Base-by-base conservation (phyloP, 2,329 filamentous ascomycete genomes). In the Elsinoe ampelina region DNA sequence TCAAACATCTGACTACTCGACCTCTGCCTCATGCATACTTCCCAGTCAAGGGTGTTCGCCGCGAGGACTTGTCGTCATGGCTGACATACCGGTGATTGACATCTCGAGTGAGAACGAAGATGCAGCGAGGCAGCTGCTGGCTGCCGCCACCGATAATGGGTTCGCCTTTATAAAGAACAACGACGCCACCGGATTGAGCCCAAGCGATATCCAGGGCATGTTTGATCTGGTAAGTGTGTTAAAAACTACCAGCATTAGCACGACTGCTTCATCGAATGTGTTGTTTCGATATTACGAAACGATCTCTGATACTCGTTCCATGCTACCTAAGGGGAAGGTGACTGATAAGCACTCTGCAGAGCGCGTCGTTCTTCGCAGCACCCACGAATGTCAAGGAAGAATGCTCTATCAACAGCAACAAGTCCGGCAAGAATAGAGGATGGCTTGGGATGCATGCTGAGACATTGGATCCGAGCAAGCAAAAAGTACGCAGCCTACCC, bases 381-480 rank as follows among this genome's bases (percentile, higher is more conserved):
- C 83, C 89, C 0, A 57, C 77, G 0, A 80, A 84, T 59, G 85
- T 90, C 61, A 96, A 95, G 70, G 74, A 83, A 59, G 73, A 76
- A 65, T 95, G 85, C 66, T 80, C 80, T 10, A 95, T 96, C 61
- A 78, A 83, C 64, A 82, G 83, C 26, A 79, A 79, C 50, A 68
- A 68, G 59, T 73, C 72, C 0, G 70, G 70, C 35, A 73, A 93
- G 75, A 97, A 97, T 67, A 82, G 84, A 41, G 93, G 92, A 58
- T 98, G 91, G 90, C 82, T 87, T 1, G 83, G 83, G 13, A 91
- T 95, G 86, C 86, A 92, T 65, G 82, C 83, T 11, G 92, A 98
- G 73, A 92, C 86, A 0, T 75, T 97, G 10, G 92, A 97, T 68
- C 89, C 91, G 2, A 82, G 84, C 63, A 83, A 84, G 57, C 90